A percentile compares a stretch with the other conserved stretches of the same genome.
phyloP scores from a whole-genome alignment of 129 eudicot genomes.

The Cynara cardunculus region DNA sequence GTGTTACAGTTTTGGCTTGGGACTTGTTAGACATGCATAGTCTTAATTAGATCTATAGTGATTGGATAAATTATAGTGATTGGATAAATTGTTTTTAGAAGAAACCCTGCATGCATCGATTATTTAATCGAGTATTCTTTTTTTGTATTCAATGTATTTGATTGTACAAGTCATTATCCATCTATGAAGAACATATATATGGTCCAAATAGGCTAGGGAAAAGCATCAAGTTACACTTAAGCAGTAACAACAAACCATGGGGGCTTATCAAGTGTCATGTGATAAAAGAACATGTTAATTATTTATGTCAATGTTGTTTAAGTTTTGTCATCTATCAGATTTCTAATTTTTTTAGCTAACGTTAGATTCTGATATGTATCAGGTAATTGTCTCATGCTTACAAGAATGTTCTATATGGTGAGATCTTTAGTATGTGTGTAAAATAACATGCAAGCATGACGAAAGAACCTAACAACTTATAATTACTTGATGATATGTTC shows the following conservation, averaged over 20 bases:
- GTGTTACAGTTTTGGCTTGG: background rate
- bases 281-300: background rate
- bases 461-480: too few relatives aligned
- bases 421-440: too few relatives aligned
- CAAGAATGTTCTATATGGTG: too few relatives aligned
- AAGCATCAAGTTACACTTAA: constrained; percentile 14
- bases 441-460: too few relatives aligned
- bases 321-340: too few relatives aligned
- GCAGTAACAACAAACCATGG: constrained; percentile 4
- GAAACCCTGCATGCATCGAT: background rate
- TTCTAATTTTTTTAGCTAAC: too few relatives aligned
- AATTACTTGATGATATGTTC: too few relatives aligned
- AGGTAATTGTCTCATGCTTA: too few relatives aligned
- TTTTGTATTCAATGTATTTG: background rate
- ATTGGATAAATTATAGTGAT: too few relatives aligned
- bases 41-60: background rate
- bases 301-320: background rate
- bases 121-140: background rate
- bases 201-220: background rate
- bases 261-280: background rate
- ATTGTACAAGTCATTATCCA: background rate
- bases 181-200: background rate
- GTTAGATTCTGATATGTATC: too few relatives aligned
- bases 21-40: background rate
- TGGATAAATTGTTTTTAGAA: too few relatives aligned